Conservation (phyloP, 345 rosid genomes). For the Lenwebbia sp. region DNA sequence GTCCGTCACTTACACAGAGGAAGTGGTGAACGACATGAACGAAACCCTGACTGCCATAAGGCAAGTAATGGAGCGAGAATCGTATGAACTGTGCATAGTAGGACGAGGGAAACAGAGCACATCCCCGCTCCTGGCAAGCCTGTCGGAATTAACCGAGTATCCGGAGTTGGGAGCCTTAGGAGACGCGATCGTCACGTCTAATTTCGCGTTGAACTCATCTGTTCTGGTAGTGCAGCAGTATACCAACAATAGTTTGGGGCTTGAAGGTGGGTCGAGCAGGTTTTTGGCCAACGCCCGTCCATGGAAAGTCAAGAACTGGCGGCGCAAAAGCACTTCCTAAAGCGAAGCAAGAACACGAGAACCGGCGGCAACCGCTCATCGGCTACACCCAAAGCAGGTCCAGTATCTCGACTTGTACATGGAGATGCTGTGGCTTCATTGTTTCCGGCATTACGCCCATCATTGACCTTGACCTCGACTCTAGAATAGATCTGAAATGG, state of each 20-base stretch:
- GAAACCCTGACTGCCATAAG: slow-evolving; percentile 6
- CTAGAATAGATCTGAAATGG: background rate
- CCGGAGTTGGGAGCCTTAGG: slow-evolving; percentile 56
- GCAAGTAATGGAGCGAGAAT: slow-evolving; percentile 3
- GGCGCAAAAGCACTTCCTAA: background rate
- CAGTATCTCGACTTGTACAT: background rate
- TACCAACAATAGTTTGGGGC: background rate
- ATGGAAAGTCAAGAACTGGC: background rate
- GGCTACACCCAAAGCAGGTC: background rate
- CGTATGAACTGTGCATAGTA: slow-evolving; percentile 17
- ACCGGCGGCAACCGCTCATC: background rate
- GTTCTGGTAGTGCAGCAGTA: slow-evolving; percentile 59
- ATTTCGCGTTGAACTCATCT: slow-evolving; percentile 34
- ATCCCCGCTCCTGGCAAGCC: slow-evolving; percentile 21
- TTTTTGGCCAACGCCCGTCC: background rate
- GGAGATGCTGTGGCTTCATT: background rate
- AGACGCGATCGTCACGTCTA: slow-evolving; percentile 28
- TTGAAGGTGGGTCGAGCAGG: background rate
- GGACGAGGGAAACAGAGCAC: slow-evolving; percentile 17
- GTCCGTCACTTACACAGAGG: slow-evolving; percentile 9
- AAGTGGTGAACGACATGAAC: slow-evolving; percentile 16
- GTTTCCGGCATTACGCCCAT: background rate
- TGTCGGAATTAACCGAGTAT: slow-evolving; percentile 32
- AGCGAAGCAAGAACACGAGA: background rate
- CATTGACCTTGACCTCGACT: background rate